Evolutionary conservation across 495 filamentous ascomycete species (phyloP), one percentile per base, ranked within the genome.

Genomic region (Neurospora africana): DNA sequence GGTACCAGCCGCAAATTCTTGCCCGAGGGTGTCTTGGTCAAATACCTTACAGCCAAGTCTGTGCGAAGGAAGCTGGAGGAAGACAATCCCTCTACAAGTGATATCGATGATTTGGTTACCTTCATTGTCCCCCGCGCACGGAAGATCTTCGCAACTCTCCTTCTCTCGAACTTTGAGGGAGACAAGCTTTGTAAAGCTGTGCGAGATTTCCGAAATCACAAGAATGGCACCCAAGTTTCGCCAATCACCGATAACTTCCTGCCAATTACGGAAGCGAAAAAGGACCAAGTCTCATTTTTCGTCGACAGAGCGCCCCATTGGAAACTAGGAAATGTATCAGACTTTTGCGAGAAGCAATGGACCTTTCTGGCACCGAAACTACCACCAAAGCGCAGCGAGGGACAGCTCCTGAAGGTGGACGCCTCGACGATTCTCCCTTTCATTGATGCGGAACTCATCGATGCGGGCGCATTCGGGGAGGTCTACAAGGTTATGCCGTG

Each of bases 101-200:
- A 38, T 4, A 36, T 33, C 5, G 41, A 74, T 15, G 38, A 71
- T 8, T 23, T 71, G 19, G 11, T 74, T 5, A 4, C 0, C 2
- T 71, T 40, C 36, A 72, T 72, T 17, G 58, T 71, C 30, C n/a
- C 33, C 19, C 21, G 5, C n/a, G 69, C 72, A 23, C 68, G n/a
- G 35, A 69, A 71, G 70, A 40, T 74, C 9, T 71, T 71, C 19
- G 70, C 38, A n/a, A 71, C 71, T 4, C 27, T 35, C 3, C 13
- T 71, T 10, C 21, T 67, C 8, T 8, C 36, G 36, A 10, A 8
- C 36, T 39, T 69, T 7, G 17, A 69, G 39, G 43, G 71, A 21
- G 5, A n/a, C 37, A 30, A 41, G 19, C 35, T 71, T 17, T 17
- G 27, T 33, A 58, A 39, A 19, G 72, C 58, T 8, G 30, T 74